Evolutionary conservation across 177 flowering plant genomes (phyloP), one percentile per base, ranked within the genome.

Genomic region (Vitis hybrid): DNA sequence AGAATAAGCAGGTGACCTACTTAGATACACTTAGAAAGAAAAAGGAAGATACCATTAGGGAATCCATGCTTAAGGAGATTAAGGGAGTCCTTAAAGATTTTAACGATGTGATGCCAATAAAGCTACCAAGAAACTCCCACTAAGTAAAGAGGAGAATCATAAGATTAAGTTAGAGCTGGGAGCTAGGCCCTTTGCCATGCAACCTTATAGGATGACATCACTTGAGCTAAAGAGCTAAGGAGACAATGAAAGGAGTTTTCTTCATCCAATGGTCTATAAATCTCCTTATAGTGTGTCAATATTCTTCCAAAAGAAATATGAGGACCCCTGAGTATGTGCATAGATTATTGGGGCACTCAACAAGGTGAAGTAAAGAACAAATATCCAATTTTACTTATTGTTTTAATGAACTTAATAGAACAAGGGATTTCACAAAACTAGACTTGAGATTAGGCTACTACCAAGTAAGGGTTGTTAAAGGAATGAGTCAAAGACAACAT

Each of bases 341-440:
- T 60, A 9, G 57, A 69, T 58, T 69, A 69, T 14, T 2, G 33
- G 15, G 20, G 22, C 44, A 1, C 22, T 57, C 7, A 70, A 62
- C 66, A 62, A 57, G 24, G 56, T 70, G 8, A 69, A 2, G 12
- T 61, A 2, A 62, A 62, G 49, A 70, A 62, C 24, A 62, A 53
- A 24, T 70, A 62, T n/a, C 22, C 47, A 2, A 62, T 70, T 8
- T 31, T 55, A 2, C 24, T 62, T 5, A 70, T 62, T n/a, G 19
- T 50, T 2, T 70, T 19, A 9, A 51, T n/a, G 13, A 52, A 14
- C 18, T 70, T 1, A 19, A 60, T 3, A 15, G n/a, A 15, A n/a
- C 44, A 3, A 3, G 7, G 51, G 60, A 61, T 3, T 69, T 69
- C 58, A 59, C 57, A 3, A 69, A 69, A 17, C 15, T 69, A 17